These are phyloP conservation scores for Diospyros kaki DNA, from an alignment of 148 eudicot genomes.

Conservation along the genomic window DNA sequence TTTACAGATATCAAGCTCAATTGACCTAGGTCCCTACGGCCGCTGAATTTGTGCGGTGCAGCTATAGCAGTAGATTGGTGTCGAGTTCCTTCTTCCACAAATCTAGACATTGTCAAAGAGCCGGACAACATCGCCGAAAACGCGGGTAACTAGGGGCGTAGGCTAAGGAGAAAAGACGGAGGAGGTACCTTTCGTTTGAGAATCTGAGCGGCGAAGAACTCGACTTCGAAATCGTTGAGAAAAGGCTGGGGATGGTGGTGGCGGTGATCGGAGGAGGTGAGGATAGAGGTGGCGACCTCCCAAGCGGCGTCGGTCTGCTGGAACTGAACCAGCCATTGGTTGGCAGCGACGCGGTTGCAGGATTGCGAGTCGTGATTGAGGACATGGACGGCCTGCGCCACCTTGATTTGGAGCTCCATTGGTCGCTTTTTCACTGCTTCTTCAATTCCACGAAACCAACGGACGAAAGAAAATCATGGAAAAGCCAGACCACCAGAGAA, in stretches of 20 bases:
- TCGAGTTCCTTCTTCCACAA: neutral
- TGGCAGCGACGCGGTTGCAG: conserved; percentile 83
- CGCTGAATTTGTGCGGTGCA: neutral
- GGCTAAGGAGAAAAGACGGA: neutral
- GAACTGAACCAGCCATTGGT: conserved; percentile 93
- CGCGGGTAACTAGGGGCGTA: neutral
- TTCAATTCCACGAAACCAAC: conserved; percentile 16
- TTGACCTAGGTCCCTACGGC: neutral
- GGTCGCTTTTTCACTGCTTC: conserved; percentile 4
- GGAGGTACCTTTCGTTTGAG: conserved; percentile 81
- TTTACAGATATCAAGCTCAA: neutral
- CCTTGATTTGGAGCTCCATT: conserved; percentile 67
- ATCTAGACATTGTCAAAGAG: neutral
- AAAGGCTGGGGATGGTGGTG: conserved; percentile 21
- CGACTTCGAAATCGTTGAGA: conserved; percentile 55
- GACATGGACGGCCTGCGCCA: conserved; percentile 81
- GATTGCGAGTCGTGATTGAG: conserved; percentile 81
- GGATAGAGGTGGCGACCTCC: conserved; percentile 75
- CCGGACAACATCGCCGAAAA: neutral
- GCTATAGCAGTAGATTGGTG: neutral
- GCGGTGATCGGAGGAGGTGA: conserved; percentile 29
- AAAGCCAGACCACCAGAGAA: neutral
- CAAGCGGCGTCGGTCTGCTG: conserved; percentile 84
- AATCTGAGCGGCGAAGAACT: conserved; percentile 96
- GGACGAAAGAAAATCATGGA: conserved; percentile 13